A percentile compares a stretch with the other conserved stretches of the same genome.
Evolutionary conservation across 1,139 yeast species (phyloP).

Genomic region (Debaryomyces sp.): DNA sequence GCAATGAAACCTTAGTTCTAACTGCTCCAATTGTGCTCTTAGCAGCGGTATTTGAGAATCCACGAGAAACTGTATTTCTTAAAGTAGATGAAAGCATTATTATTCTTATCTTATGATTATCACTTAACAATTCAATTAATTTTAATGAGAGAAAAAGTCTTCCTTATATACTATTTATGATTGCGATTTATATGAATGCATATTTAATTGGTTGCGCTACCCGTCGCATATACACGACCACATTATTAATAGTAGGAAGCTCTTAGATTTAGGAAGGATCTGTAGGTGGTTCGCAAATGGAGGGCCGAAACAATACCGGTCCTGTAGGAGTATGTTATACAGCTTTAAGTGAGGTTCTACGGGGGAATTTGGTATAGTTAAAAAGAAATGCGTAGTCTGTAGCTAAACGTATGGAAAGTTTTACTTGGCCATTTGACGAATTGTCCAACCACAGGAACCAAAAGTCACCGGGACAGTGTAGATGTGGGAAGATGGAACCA

Average conservation of each 20-base stretch:
- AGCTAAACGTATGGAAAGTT: not conserved
- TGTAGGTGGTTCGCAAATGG: not conserved
- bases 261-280: not conserved
- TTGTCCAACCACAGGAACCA: not conserved
- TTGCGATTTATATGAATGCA: constrained; percentile 4
- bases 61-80: constrained; percentile 22
- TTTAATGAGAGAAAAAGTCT: not conserved
- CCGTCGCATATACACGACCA: not conserved
- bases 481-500: no score
- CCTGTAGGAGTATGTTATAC: not conserved
- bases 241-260: constrained; percentile 1
- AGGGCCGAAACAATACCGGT: not conserved
- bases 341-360: not conserved
- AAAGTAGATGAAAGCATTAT: constrained; percentile 25
- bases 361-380: not conserved
- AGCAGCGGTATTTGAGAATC: constrained; percentile 18
- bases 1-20: constrained; percentile 75
- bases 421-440: not conserved
- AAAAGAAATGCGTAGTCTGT: not conserved
- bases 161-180: not conserved
- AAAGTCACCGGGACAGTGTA: not conserved
- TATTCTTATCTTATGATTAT: not conserved
- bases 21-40: constrained; percentile 29
- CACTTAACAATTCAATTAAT: not conserved
- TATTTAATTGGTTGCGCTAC: constrained; percentile 6